Percentiles rank a stretch among this genome's conserved stretches.
Conservation (phyloP, 1,139 yeast genomes). For the Torulaspora pretoriensis region DNA sequence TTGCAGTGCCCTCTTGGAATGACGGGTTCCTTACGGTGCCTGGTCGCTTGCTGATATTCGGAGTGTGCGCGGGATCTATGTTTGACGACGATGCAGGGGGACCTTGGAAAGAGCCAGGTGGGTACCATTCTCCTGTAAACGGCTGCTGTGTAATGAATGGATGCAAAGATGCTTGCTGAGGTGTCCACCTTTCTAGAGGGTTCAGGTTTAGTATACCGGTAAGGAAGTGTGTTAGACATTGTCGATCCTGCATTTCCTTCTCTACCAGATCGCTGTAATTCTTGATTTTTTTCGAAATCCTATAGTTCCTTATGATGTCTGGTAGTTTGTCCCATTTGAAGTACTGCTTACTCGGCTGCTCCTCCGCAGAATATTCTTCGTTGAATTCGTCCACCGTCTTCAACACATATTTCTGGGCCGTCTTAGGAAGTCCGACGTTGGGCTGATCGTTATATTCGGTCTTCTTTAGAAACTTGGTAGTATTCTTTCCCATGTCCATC, state of each 20-base stretch:
- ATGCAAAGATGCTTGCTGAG: constrained; percentile 89
- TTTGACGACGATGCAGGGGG: constrained; percentile 10
- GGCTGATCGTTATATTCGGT: constrained; percentile 36
- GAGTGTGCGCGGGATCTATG: neutral
- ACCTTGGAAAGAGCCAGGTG: constrained; percentile 40
- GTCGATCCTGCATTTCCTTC: constrained; percentile 68
- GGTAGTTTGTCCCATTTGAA: constrained; percentile 68
- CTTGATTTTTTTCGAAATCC: constrained; percentile 70
- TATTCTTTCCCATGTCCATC: constrained; percentile 91
- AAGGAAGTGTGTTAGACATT: constrained; percentile 70
- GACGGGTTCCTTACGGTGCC: constrained; percentile 17
- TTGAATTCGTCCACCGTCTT: constrained; percentile 60
- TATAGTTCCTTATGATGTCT: constrained; percentile 74
- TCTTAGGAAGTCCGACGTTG: constrained; percentile 35
- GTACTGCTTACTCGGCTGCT: constrained; percentile 80
- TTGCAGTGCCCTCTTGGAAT: constrained; percentile 24
- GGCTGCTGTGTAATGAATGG: constrained; percentile 69
- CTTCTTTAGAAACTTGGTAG: constrained; percentile 64
- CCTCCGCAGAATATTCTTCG: constrained; percentile 52
- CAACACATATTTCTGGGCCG: constrained; percentile 41
- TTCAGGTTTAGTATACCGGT: constrained; percentile 73
- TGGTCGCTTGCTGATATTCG: constrained; percentile 7
- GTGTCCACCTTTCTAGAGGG: constrained; percentile 94
- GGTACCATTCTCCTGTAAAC: constrained; percentile 46
- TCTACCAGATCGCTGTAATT: constrained; percentile 56